phyloP scores from a whole-genome alignment of 306 rosid species.

The Dicorynia guianensis region DNA sequence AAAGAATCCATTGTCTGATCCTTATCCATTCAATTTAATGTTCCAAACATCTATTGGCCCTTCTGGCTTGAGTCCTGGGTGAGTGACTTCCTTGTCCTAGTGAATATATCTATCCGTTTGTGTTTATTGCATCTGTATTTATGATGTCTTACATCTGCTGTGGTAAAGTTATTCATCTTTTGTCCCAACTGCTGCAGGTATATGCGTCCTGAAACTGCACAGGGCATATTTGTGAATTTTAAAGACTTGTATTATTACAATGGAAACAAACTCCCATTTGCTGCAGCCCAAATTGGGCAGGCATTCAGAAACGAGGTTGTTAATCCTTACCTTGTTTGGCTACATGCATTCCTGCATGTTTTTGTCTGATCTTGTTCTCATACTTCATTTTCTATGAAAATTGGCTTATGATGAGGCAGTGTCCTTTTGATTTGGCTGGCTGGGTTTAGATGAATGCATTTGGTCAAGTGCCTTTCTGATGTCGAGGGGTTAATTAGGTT shows the following conservation, averaged over 20 bases:
- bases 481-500: slow-evolving; percentile 2
- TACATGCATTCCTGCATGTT: not conserved
- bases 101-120: not conserved
- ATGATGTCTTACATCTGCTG: not conserved
- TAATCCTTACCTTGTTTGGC: slow-evolving; percentile 3
- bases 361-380: not conserved
- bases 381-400: slow-evolving; percentile 21
- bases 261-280: slow-evolving; percentile 92
- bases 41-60: slow-evolving; percentile 96
- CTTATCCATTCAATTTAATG: slow-evolving; percentile 96
- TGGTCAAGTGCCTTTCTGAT: not conserved
- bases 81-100: slow-evolving; percentile 43
- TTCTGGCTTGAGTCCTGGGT: slow-evolving; percentile 85
- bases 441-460: not conserved
- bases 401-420: not conserved
- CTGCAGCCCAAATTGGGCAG: slow-evolving; percentile 97
- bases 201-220: slow-evolving; percentile 98
- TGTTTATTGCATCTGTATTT: not conserved
- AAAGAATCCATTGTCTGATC: slow-evolving; percentile 85
- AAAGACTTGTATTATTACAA: slow-evolving; percentile 87
- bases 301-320: slow-evolving; percentile 95
- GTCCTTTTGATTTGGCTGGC: not conserved
- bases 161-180: not conserved
- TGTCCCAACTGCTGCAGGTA: slow-evolving; percentile 56
- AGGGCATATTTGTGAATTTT: slow-evolving; percentile 94